Evolutionary conservation across 805 yeast species (phyloP).

Genomic region (Wickerhamiella occidentalis): DNA sequence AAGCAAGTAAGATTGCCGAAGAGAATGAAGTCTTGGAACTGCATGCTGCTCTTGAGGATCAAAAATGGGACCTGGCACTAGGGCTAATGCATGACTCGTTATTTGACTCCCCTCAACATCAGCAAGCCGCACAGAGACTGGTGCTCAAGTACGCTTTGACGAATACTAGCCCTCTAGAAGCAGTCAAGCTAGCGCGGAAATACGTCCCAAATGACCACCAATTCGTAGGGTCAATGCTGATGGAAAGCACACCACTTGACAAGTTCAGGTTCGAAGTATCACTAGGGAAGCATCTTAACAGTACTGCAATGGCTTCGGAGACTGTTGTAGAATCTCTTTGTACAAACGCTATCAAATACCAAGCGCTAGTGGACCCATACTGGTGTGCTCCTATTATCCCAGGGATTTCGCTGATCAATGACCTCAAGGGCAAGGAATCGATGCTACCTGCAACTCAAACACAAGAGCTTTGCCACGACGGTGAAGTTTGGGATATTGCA

Average conservation of each 20-base stretch:
- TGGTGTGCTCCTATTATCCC: not conserved
- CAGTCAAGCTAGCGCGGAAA: not conserved
- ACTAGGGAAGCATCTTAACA: not conserved
- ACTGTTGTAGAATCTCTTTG: not conserved
- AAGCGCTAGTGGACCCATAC: not conserved
- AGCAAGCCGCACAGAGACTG: not conserved
- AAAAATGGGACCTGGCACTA: not conserved
- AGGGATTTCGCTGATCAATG: not conserved
- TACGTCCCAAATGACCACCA: not conserved
- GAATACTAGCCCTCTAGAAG: not conserved
- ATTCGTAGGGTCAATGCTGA: not conserved
- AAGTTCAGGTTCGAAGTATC: not conserved
- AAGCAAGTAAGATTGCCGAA: not conserved
- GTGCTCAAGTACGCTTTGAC: not conserved
- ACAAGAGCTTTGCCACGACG: constrained; percentile 20
- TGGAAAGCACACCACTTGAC: not conserved
- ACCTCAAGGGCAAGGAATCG: not conserved
- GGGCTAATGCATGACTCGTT: not conserved
- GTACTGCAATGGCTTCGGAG: not conserved
- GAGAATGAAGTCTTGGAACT: not conserved
- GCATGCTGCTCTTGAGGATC: not conserved
- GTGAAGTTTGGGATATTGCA: constrained; percentile 75
- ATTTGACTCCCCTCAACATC: not conserved
- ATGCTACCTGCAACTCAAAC: not conserved
- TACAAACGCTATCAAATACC: not conserved